Evolutionary conservation across 116 monocot genomes (phyloP).

Genomic region (Trichopus zeylanicus): DNA sequence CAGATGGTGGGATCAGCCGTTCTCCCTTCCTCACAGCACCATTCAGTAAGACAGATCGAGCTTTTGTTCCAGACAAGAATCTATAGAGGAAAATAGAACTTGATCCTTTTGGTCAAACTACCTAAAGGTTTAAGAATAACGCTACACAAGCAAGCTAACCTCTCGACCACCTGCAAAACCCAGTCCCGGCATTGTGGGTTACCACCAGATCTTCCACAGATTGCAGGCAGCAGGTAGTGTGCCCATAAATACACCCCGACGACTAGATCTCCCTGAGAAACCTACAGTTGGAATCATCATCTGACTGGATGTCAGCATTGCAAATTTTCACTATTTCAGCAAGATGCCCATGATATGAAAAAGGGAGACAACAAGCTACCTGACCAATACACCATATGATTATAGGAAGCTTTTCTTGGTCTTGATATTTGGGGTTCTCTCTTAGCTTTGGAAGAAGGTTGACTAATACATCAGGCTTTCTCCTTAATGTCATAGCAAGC

Average conservation of each 20-base stretch:
- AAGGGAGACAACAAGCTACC: constrained; percentile 24
- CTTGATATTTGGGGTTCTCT: constrained; percentile 68
- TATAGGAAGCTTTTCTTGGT: constrained; percentile 73
- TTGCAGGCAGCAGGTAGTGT: constrained; percentile 63
- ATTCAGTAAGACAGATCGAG: constrained; percentile 58
- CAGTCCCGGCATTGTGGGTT: constrained; percentile 80
- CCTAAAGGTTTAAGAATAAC: too few relatives aligned
- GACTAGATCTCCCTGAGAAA: constrained; percentile 81
- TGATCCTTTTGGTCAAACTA: too few relatives aligned
- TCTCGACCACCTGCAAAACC: constrained; percentile 77
- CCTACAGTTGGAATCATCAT: constrained; percentile 31
- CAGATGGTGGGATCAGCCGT: constrained; percentile 73
- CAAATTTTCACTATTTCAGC: too few relatives aligned
- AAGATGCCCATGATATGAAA: neutral
- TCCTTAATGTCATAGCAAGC: constrained; percentile 66
- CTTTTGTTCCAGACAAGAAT: constrained; percentile 59
- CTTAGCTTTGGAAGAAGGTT: constrained; percentile 59
- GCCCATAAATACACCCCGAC: constrained; percentile 77
- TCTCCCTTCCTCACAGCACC: constrained; percentile 92
- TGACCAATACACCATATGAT: constrained; percentile 77
- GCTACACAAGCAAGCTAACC: constrained; percentile 25
- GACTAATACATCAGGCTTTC: constrained; percentile 73
- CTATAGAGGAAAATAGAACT: constrained; percentile 30
- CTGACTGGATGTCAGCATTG: neutral
- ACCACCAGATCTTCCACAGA: constrained; percentile 51